Evolutionary conservation across 495 filamentous ascomycete species (phyloP), one percentile per base, ranked within the genome.

Genomic region (Aspergillus ostianus): DNA sequence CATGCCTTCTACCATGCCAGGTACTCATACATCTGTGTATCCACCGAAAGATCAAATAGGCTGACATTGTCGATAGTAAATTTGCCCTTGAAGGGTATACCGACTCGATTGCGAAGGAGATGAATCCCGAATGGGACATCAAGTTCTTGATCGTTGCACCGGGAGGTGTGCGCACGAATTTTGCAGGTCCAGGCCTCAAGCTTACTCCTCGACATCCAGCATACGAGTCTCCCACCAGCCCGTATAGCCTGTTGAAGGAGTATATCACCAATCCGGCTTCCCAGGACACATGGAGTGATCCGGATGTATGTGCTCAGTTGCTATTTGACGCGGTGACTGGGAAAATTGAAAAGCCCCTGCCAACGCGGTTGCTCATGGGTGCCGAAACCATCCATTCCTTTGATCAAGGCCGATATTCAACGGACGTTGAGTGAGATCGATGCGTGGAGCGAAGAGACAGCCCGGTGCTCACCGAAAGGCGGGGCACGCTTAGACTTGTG

Each of bases 41-140:
- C 6, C 9, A 32, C 17, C 26, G 55, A 53, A 29, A 30, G n/a
- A 36, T 6, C 18, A 20, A 41, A 23, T 45, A 13, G 2, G 18
- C 12, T 49, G 18, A 49, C 4, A 27, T 12, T 20, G 0, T 15
- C 10, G 29, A 6, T 27, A 73, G 71, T 48, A 85, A 84, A 66
- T 84, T 82, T 58, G 80, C 78, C 7, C 64, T 85, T 17, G 82
- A 83, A 57, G 83, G 82, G 7, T 84, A 81, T 67, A 84, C 83
- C 6, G 81, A 85, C 60, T 72, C 77, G 8, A 66, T 85, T 26
- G 71, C 73, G 0, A 70, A 76, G 60, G 84, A 85, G 59, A 64
- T 84, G 45, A 65, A 73, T 32, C 72, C 77, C 0, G 73, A 74
- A n/a, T 85, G 84, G 83, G 70, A 72, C 21, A 70, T 69, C 50